Percentiles rank a stretch among this genome's conserved stretches.
phyloP scores from a whole-genome alignment of 2,329 filamentous ascomycete species.

The Xylaria multiplex region DNA sequence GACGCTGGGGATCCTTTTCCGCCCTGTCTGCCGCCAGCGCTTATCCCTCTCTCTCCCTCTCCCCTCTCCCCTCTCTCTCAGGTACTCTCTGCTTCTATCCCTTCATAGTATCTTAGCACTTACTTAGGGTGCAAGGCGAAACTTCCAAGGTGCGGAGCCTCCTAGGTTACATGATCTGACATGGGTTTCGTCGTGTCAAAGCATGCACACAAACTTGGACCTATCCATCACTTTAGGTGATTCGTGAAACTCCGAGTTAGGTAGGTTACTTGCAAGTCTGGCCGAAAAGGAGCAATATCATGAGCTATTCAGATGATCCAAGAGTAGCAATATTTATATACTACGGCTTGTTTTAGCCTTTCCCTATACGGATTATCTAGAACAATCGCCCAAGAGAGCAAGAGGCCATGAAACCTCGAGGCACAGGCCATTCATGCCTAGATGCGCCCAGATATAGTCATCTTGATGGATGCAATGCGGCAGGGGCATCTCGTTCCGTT shows the following conservation, averaged over 20 bases:
- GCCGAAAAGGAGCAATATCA: constrained; percentile 18
- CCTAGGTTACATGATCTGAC: constrained; percentile 27
- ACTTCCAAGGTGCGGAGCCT: constrained; percentile 23
- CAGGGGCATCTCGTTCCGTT: constrained; percentile 36
- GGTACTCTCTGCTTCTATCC: neutral
- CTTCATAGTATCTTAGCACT: constrained; percentile 2
- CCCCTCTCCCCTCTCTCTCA: neutral
- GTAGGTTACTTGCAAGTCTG: constrained; percentile 16
- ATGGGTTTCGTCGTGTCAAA: constrained; percentile 23
- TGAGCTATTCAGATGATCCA: constrained; percentile 4
- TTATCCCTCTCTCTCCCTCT: constrained; percentile 1
- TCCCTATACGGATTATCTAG: constrained; percentile 11
- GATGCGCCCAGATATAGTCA: constrained; percentile 28
- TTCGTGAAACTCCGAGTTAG: constrained; percentile 15
- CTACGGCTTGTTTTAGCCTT: constrained; percentile 8
- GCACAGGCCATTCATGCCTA: constrained; percentile 23
- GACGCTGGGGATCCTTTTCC: constrained; percentile 4
- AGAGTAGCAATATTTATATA: constrained; percentile 2
- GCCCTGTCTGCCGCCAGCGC: constrained; percentile 1
- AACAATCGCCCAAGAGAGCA: constrained; percentile 11
- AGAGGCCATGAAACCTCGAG: constrained; percentile 20
- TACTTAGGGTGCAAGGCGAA: neutral
- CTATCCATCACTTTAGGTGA: neutral
- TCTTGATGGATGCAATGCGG: constrained; percentile 36
- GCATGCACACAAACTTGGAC: constrained; percentile 14